Conservation (phyloP, 768 basidiomycete species). For the Chalciporus sphaerocephalus region DNA sequence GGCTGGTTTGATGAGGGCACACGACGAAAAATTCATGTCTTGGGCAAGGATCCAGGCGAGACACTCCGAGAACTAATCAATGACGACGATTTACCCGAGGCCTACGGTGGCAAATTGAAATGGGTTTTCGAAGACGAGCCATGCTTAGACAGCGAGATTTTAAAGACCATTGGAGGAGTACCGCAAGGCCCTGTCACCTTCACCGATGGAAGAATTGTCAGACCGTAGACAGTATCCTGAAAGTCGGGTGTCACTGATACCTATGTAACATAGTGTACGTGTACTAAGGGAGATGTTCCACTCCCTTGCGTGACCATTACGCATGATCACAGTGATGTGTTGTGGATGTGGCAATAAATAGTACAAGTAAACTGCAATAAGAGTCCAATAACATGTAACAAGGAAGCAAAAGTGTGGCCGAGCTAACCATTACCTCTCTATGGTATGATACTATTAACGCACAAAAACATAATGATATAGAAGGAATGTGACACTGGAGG, state of each 20-base stretch:
- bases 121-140: conserved; percentile 72
- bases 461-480: conserved; percentile 27
- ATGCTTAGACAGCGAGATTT: conserved; percentile 52
- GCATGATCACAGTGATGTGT: background rate
- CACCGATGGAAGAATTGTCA: conserved; percentile 39
- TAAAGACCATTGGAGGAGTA: conserved; percentile 42
- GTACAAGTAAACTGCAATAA: background rate
- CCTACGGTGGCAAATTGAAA: conserved; percentile 71
- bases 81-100: conserved; percentile 51
- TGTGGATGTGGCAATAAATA: background rate
- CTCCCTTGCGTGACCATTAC: background rate
- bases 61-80: conserved; percentile 50
- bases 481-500: background rate
- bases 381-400: background rate
- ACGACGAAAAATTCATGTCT: conserved; percentile 69
- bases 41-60: conserved; percentile 56
- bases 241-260: no score
- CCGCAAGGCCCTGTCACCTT: conserved; percentile 56
- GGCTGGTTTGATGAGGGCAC: conserved; percentile 80
- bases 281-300: no score
- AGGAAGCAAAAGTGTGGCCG: background rate
- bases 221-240: conserved; percentile 11
- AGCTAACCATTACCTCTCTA: conserved; percentile 10
- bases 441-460: conserved; percentile 27
- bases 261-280: no score